Evolutionary conservation across 1,139 yeast species (phyloP).

Genomic region (Magnusiomyces fungicola): DNA sequence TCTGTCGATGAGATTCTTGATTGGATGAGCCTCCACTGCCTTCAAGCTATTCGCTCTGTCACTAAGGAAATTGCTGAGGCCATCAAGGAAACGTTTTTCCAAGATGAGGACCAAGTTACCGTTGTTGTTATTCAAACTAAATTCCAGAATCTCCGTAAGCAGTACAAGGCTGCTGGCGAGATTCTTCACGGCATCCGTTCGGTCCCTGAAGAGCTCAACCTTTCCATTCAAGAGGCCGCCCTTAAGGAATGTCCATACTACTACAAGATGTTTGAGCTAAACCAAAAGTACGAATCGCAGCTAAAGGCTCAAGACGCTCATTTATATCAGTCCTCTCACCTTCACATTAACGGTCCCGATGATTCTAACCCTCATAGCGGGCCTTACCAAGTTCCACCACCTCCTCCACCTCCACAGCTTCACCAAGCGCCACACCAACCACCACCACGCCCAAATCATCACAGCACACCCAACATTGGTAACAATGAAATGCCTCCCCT

Average conservation of each 20-base stretch:
- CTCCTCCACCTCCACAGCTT: neutral
- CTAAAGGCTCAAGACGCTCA: constrained; percentile 5
- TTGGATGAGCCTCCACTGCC: constrained; percentile 4
- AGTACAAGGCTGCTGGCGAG: constrained; percentile 7
- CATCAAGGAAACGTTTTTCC: constrained; percentile 5
- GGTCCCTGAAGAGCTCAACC: neutral
- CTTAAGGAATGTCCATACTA: constrained; percentile 5
- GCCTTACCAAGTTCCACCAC: neutral
- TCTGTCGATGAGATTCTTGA: constrained; percentile 8
- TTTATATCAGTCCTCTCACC: constrained; percentile 1
- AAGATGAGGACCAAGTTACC: constrained; percentile 3
- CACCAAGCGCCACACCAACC: neutral
- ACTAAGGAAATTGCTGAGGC: constrained; percentile 7
- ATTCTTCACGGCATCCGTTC: constrained; percentile 3
- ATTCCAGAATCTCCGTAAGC: constrained; percentile 5
- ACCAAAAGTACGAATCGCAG: constrained; percentile 3
- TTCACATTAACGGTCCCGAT: neutral
- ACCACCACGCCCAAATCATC: neutral
- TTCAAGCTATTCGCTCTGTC: constrained; percentile 6
- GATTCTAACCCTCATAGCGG: neutral
- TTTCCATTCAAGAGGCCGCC: constrained; percentile 4
- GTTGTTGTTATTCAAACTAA: constrained; percentile 7
- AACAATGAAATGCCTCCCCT: too few species aligned
- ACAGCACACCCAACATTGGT: neutral
- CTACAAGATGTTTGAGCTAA: constrained; percentile 3